Evolutionary conservation across 2,329 filamentous ascomycete species (phyloP).

Genomic region (Trichophyton equinum): DNA sequence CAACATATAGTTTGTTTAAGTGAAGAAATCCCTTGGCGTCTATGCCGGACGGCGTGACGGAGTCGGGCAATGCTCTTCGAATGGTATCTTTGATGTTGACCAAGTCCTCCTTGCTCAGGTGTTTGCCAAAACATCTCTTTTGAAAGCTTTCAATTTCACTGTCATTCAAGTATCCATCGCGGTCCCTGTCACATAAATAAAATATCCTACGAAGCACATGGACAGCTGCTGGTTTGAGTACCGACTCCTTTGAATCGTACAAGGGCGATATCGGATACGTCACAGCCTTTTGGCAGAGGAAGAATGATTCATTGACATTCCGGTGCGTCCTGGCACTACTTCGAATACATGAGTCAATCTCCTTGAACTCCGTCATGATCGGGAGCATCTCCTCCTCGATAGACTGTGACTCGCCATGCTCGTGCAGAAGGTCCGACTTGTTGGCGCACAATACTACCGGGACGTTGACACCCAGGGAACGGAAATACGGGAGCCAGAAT

Average conservation of each 20-base stretch:
- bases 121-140: constrained; percentile 80
- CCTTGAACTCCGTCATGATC: constrained; percentile 96
- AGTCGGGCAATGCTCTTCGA: constrained; percentile 51
- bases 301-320: constrained; percentile 94
- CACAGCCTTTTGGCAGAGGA: constrained; percentile 94
- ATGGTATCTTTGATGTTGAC: constrained; percentile 86
- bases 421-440: constrained; percentile 77
- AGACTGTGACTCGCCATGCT: constrained; percentile 66
- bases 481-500: constrained; percentile 98
- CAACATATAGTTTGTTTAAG: constrained; percentile 89
- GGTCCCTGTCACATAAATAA: constrained; percentile 91
- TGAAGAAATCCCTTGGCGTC: constrained; percentile 73
- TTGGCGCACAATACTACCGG: constrained; percentile 94
- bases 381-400: constrained; percentile 96
- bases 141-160: constrained; percentile 87
- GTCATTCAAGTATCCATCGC: constrained; percentile 84
- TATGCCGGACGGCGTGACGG: constrained; percentile 57
- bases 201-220: constrained; percentile 82
- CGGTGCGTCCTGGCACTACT: constrained; percentile 83
- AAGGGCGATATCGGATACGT: constrained; percentile 93
- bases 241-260: constrained; percentile 87
- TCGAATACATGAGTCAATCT: constrained; percentile 95
- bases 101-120: constrained; percentile 66
- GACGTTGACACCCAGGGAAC: constrained; percentile 94
- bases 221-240: constrained; percentile 77